Base-by-base conservation (phyloP, 1,139 yeast genomes). In the Yarrowia galli region DNA sequence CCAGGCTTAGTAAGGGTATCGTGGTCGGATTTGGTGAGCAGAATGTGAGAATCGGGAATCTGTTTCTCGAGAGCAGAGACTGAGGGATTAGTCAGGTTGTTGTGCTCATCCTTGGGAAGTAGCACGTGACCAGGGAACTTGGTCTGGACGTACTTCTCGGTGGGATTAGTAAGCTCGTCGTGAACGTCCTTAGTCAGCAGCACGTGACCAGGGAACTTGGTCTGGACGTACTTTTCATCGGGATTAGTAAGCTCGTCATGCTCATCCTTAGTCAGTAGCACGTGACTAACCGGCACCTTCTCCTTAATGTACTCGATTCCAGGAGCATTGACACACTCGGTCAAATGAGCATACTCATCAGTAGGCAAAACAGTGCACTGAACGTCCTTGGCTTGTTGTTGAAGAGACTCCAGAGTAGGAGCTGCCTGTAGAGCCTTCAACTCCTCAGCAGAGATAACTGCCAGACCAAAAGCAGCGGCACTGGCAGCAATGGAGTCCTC, bases 251-350 rank as follows among this genome's bases (percentile, higher is more conserved):
- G 68, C 3, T 67, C 68, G 4, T 73, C 71, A 35, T 72, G 72
- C 23, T 77, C 78, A 0, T 70, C 71, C 67, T 76, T 73, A 1
- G 87, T 81, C 22, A 88, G 70, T 20, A 85, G 69, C 5, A 83
- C 82, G 70, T 86, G 75, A 64, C 82, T 32, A 80, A 8, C 23
- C 3, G 46, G 54, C 25, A 61, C 7, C 56, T 61, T 61, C 25
- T 46, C 56, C 46, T 23, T 12, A 16, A 61, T 22, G 36, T 61
- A 61, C 8, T 46, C 56, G 3, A 61, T 5, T 7, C 45, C 54
- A 1, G 66, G 66, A 36, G 66, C 49, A 25, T 61, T 48, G 16
- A 61, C 66, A 7, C 66, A 61, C 45, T 61, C 66, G 36, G 66
- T 61, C 46, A 61, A 18, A 7, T 23, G 56, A 2, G 56, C 56